These are phyloP conservation scores for Solanum piurae DNA, from an alignment of 257 asterid species.

Conservation along the genomic window DNA sequence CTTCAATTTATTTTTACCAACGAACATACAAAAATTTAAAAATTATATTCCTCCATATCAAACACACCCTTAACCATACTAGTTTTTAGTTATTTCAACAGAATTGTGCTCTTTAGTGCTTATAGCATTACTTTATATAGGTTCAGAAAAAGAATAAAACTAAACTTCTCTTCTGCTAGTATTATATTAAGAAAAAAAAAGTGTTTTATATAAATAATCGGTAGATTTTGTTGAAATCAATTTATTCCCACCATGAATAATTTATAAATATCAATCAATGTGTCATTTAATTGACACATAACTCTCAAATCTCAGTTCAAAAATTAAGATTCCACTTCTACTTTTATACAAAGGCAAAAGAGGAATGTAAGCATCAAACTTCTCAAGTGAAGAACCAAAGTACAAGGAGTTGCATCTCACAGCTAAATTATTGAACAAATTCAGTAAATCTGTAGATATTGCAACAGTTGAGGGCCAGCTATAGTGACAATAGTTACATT, in stretches of 20 bases:
- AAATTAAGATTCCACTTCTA: no score
- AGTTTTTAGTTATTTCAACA: background rate
- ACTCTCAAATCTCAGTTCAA: no score
- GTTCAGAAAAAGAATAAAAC: background rate
- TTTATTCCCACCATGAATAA: background rate
- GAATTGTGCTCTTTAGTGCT: background rate
- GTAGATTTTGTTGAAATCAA: background rate
- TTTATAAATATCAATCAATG: background rate
- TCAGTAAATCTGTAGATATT: background rate
- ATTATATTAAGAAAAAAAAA: background rate
- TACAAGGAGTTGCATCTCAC: background rate
- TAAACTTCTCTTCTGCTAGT: background rate
- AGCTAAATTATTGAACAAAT: background rate
- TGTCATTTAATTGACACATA: no score
- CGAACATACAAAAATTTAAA: no score
- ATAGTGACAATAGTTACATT: background rate
- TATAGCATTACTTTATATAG: background rate
- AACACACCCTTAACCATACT: background rate
- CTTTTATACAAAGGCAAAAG: background rate
- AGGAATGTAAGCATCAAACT: background rate
- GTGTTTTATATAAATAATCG: background rate
- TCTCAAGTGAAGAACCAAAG: background rate
- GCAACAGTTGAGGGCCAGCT: background rate
- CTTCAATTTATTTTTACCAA: background rate
- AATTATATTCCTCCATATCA: background rate